Base-by-base conservation (phyloP, 192 early-diverging fungal genomes). In the Mortierella antarctica region DNA sequence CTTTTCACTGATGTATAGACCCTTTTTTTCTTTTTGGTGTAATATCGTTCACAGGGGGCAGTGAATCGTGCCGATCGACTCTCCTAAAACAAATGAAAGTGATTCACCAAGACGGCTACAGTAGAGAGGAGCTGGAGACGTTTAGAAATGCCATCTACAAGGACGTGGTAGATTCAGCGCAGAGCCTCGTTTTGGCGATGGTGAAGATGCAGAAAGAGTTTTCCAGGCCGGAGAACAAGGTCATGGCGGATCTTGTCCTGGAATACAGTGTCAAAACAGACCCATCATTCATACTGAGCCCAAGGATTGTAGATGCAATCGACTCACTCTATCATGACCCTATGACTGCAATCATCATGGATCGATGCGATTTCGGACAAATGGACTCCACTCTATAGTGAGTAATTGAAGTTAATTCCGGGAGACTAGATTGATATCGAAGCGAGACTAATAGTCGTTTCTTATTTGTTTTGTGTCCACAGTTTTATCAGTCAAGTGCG, bases 81-180 rank as follows among this genome's bases (percentile, higher is more conserved):
- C 96, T 98, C 69, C 90, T 98, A 14, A 98, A 98, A 73, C 96
- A 98, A 82, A 98, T 98, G 96, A 97, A 96, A 84, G 95, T 98
- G 77, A 96, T 98, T 73, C 95, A 97, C 83, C 94, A 96, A 82
- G 92, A 93, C 61, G 96, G 95, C 13, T 97, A 95, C 79, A 92
- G 92, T 9, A 85, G 85, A 67, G 92, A 95, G 31, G 96, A 97
- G 71, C 76, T 95, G 47, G 84, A 87, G 56, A 78, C 89, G 23
- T 95, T 91, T 84, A 88, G 90, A 45, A 82, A 91, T 62, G 95
- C 95, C 6, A 89, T 97, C 57, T 94, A 92, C 82, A 94, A 95
- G 70, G 96, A 96, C 80, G 81, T 94, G 18, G 85, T 97, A 42
- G 95, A 96, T 68, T 93, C 91, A 62, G 93, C 92, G 49, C 93